Percentiles rank a stretch among this genome's conserved stretches.
These are phyloP conservation scores for Auricularia sp. DNA, from an alignment of 768 basidiomycete species.

Conservation along the genomic window DNA sequence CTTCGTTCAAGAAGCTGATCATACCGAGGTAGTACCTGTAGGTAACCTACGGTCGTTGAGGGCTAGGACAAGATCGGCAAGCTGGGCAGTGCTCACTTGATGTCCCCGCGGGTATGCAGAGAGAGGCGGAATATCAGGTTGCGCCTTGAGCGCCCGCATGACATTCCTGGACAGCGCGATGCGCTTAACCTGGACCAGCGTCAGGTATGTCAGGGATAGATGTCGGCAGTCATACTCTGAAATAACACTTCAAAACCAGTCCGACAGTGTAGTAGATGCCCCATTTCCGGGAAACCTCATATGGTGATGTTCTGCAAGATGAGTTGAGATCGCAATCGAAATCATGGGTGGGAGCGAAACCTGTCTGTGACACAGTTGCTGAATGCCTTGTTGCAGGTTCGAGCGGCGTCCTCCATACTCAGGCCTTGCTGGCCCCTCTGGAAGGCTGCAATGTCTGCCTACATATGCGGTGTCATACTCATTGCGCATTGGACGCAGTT, in stretches of 20 bases:
- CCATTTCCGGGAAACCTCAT: conserved; percentile 74
- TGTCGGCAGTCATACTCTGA: conserved; percentile 49
- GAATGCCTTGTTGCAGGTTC: conserved; percentile 83
- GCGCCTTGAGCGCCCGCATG: conserved; percentile 76
- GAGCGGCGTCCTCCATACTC: conserved; percentile 78
- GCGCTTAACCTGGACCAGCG: conserved; percentile 57
- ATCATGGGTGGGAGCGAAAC: conserved; percentile 23
- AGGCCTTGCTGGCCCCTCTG: conserved; percentile 46
- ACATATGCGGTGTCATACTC: conserved; percentile 9
- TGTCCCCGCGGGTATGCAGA: conserved; percentile 70
- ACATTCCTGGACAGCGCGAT: conserved; percentile 90
- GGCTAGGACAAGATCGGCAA: conserved; percentile 3
- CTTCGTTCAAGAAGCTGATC: conserved; percentile 87
- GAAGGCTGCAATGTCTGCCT: conserved; percentile 25
- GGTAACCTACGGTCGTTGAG: conserved; percentile 53
- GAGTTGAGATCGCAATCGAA: conserved; percentile 1
- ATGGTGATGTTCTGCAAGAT: conserved; percentile 46
- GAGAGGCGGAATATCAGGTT: conserved; percentile 74
- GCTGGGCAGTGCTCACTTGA: conserved; percentile 42
- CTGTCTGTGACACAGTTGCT: conserved; percentile 80
- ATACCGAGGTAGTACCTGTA: conserved; percentile 93
- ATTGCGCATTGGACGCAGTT: not conserved
- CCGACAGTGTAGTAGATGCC: conserved; percentile 88
- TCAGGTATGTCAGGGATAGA: conserved; percentile 3
- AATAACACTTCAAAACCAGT: conserved; percentile 87